These are phyloP conservation scores for Vickermania spadyakhi DNA, from an alignment of 208 protist species.

Conservation along the genomic window DNA sequence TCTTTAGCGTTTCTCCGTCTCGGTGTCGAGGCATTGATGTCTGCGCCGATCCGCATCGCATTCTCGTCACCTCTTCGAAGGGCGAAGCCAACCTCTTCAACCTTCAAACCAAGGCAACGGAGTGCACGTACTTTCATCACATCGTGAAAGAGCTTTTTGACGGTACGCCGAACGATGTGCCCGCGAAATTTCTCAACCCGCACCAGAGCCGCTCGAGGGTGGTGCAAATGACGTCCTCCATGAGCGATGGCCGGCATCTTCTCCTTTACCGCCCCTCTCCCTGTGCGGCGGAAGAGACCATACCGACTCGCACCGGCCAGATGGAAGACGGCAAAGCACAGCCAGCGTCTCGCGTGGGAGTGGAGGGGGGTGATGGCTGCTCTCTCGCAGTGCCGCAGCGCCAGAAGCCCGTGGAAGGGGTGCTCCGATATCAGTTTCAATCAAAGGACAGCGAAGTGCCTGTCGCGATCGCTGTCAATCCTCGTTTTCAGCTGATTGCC, in stretches of 20 bases:
- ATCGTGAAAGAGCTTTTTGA: slow-evolving; percentile 45
- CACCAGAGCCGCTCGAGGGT: slow-evolving; percentile 22
- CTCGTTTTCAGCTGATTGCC: slow-evolving; percentile 42
- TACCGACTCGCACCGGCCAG: neutral
- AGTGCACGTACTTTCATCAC: slow-evolving; percentile 51
- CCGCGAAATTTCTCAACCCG: slow-evolving; percentile 49
- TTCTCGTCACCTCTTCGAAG: slow-evolving; percentile 52
- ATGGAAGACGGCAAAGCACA: neutral
- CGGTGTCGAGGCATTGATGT: slow-evolving; percentile 52
- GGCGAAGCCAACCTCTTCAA: slow-evolving; percentile 59
- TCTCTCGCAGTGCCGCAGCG: neutral
- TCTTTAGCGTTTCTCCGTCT: slow-evolving; percentile 36
- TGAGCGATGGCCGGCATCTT: slow-evolving; percentile 57
- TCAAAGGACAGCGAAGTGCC: slow-evolving; percentile 71
- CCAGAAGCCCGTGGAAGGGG: slow-evolving; percentile 17
- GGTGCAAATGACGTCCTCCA: slow-evolving; percentile 46
- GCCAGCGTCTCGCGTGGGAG: neutral
- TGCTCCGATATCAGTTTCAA: slow-evolving; percentile 54
- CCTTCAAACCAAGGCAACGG: slow-evolving; percentile 8
- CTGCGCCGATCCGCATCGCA: slow-evolving; percentile 16
- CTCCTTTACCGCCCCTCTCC: slow-evolving; percentile 39
- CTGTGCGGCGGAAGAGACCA: no score
- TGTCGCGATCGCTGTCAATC: slow-evolving; percentile 54
- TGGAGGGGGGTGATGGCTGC: neutral
- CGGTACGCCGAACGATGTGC: slow-evolving; percentile 43